Evolutionary conservation across 1,139 yeast genomes (phyloP), one percentile per base, ranked within the genome.

Genomic region (Nematodospora anomalae): DNA sequence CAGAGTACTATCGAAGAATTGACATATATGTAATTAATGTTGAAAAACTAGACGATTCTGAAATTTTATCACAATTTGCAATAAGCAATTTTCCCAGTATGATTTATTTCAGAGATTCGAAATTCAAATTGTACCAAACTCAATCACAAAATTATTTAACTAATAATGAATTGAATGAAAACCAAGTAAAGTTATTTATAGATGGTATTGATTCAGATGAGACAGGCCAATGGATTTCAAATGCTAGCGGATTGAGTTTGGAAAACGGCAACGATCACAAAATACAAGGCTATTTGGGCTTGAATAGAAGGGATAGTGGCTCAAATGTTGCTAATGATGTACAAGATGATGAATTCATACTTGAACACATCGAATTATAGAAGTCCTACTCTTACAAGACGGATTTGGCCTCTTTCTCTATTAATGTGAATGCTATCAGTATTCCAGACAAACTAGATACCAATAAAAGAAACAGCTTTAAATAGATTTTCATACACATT

Each of bases 11-110:
- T 28, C 36, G 42, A 2, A 30, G 41, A 7, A 20, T 47, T 3
- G 38, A 41, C 1, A 61, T 67, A 44, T 60, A 58, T 4, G 40
- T 66, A 3, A 54, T 59, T 2, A 61, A 61, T 36, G 47, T 58
- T 13, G 62, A 57, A 25, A 45, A 52, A 7, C 41, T 47, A 3
- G 47, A 42, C 12, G 43, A 47, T 16, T 45, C 45, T n/a, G 52
- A 51, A 0, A 35, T 65, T 3, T 42, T 64, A 21, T 44, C 49
- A 11, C 38, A 46, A 21, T 65, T 49, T 44, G 52, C 49, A 26
- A 52, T 69, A 14, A 59, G 63, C 40, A 61, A 62, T 36, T 59
- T 58, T 36, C 76, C 76, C 1, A 60, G 69, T 2, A 45, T 57
- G 33, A 51, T 64, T 1, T 61, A 55, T 37, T 48, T 65, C 26